Evolutionary conservation across 129 eudicot species (phyloP).

Genomic region (Chrysanthemum seticuspe): DNA sequence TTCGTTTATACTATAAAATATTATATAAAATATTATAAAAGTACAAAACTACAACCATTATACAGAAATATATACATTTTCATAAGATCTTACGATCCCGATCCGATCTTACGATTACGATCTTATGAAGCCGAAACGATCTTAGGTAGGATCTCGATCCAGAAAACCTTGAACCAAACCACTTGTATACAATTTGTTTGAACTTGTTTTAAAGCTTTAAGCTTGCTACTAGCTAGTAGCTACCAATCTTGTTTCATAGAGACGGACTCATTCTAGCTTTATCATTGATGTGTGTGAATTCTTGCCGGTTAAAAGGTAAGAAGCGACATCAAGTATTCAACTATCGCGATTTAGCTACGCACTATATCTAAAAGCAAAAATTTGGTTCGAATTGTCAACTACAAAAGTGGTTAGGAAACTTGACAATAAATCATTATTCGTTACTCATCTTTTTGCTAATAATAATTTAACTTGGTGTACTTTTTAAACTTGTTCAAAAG

Average conservation of each 20-base stretch:
- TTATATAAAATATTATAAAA: too few relatives aligned
- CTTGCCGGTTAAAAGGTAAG: not conserved
- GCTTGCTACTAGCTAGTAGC: not conserved
- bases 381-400: conserved; percentile 9
- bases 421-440: conserved; percentile 1
- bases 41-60: too few relatives aligned
- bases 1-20: too few relatives aligned
- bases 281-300: conserved; percentile 6
- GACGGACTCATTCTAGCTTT: not conserved
- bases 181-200: not conserved
- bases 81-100: too few relatives aligned
- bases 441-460: not conserved
- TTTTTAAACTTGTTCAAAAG: conserved; percentile 15
- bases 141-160: too few relatives aligned
- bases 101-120: too few relatives aligned
- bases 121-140: too few relatives aligned
- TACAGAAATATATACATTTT: too few relatives aligned
- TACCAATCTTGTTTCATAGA: not conserved
- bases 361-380: conserved; percentile 15
- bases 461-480: not conserved
- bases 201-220: not conserved
- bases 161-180: not conserved
- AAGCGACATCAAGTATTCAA: not conserved
- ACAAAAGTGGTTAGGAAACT: conserved; percentile 15
- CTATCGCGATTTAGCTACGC: conserved; percentile 14